Evolutionary conservation across 2,329 filamentous ascomycete species (phyloP), one percentile per base, ranked within the genome.

Genomic region (Amauroascus verrucosus): DNA sequence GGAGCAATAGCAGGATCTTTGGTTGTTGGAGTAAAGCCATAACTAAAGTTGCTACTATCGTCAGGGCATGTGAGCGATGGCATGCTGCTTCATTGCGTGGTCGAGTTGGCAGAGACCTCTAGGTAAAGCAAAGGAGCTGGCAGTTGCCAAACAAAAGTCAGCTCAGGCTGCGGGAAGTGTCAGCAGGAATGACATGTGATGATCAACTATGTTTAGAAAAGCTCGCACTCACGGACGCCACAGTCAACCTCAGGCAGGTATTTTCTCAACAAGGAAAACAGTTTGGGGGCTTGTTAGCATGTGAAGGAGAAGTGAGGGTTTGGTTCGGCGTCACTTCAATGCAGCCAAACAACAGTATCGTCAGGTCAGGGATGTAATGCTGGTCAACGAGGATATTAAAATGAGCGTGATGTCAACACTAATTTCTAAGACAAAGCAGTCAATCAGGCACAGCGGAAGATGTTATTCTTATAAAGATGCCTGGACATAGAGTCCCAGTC

Each of bases 1-100:
- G 56, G 55, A 32, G 53, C 33, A 28, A 49, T 30, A 13, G 43
- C 24, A 38, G 22, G 24, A 44, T 46, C 32, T 47, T 35, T 38
- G 43, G 43, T 40, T 53, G 54, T 45, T 32, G 48, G 45, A 20
- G 44, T 9, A 32, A 44, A 30, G 43, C 44, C 53, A 54, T 55
- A 37, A 16, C 33, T 28, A 38, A 20, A 38, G 11, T 38, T 9
- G 35, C 32, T 16, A n/a, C n/a, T n/a, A 37, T 45, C 16, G 22
- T 56, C 30, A 16, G 48, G 35, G 43, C 54, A 59, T 59, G 58
- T 59, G 58, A 59, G 51, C 28, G 51, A 46, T 50, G 37, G 46
- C 57, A 58, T 56, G 18, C 37, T 20, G 14, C n/a, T 38, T 45
- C 50, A 46, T 40, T 28, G 30, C 41, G 20, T 26, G 33, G 32